Base-by-base conservation (phyloP, 176 grass and related monocot species). In the Carex cristatella region DNA sequence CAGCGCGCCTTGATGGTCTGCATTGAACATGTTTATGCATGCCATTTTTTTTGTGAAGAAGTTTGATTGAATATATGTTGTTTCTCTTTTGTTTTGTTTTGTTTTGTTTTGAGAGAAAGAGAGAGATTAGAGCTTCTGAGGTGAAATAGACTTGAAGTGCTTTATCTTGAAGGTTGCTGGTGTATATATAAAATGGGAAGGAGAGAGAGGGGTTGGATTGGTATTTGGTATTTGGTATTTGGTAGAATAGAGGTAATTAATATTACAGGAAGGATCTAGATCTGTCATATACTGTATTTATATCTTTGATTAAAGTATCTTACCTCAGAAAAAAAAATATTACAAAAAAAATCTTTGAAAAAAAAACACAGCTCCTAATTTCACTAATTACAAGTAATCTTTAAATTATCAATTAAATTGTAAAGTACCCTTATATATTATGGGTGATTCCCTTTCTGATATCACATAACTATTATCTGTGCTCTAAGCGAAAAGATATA, bases 11-110 rank as follows among this genome's bases (percentile, higher is more conserved):
- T 86, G 51, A 70, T 82, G 85, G 48, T 98, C 92, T 30, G 86
- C 73, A 85, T 86, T 94, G 89, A 91, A 90, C 95, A 94, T 94
- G 88, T 98, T 98, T 16, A 98, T 87, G 93, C 95, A 94, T 44
- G 95, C 95, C 95, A 98, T 98, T 13, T 15, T 83, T 33, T 46
- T 2, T 2, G 38, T 2, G 38, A 5, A 51, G 35, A 12, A 69
- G 30, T 12, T 69, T 79, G 54, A 57, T 69, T 59, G 65, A 48
- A 51, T 79, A 82, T 79, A 72, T 70, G 23, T 68, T 87, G 60
- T 77, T 68, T 33, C 86, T 87, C 71, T 12, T 35, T 53, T 84
- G 71, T 13, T 67, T 55, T 61, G 1, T 77, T 60, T n/a, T 86
- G 84, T 53, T 4, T 4, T 40, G 4, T 40, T 40, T 23, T 78